Conservation (phyloP, 139 green algal species). For the Chlorella sp. region DNA sequence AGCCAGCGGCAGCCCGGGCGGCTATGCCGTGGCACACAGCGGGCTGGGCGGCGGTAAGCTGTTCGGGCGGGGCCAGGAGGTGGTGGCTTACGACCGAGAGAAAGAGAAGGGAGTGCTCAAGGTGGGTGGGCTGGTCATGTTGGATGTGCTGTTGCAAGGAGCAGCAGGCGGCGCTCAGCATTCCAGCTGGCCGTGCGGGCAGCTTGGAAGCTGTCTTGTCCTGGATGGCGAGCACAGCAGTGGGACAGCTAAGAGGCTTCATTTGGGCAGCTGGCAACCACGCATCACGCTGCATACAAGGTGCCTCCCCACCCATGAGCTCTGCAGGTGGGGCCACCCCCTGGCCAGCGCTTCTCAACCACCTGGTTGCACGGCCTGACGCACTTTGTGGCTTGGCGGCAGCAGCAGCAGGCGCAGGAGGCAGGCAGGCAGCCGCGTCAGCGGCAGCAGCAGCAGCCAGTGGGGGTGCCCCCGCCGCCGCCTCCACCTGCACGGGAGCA, state of each 20-base stretch:
- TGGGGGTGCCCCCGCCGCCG: neutral
- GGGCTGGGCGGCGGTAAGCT: neutral
- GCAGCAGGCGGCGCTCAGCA: too few relatives aligned
- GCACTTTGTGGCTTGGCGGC: constrained; percentile 14
- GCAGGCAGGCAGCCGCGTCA: neutral
- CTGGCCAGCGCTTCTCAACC: constrained; percentile 18
- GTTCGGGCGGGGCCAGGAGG: constrained; percentile 18
- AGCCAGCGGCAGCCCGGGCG: neutral
- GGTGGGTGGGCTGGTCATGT: neutral
- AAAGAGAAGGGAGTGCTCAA: constrained; percentile 28
- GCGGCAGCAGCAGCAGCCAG: neutral
- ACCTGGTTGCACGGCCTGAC: constrained; percentile 24
- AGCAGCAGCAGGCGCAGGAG: constrained; percentile 13
- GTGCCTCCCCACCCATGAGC: neutral
- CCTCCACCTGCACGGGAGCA: neutral
- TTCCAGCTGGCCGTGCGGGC: too few relatives aligned
- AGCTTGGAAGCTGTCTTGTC: too few relatives aligned
- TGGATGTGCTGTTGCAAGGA: neutral
- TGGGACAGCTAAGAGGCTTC: neutral
- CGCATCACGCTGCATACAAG: neutral
- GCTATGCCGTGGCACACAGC: too few relatives aligned
- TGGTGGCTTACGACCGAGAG: constrained; percentile 16
- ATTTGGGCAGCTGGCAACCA: neutral
- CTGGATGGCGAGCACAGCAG: neutral
- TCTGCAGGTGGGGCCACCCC: constrained; percentile 26